Base-by-base conservation (phyloP, 1,139 yeast species). In the Pichia terricola region DNA sequence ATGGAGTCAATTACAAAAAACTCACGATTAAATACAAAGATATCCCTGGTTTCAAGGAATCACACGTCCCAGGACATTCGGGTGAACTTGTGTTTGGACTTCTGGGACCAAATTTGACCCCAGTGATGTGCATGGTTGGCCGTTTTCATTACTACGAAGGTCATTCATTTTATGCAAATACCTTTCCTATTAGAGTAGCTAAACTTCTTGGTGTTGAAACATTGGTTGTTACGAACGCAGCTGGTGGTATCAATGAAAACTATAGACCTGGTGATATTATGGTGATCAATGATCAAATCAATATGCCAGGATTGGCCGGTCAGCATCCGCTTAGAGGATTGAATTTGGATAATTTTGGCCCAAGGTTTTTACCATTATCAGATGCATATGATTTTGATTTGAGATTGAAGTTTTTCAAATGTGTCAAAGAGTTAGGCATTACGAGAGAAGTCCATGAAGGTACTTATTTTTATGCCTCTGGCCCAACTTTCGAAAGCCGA, bases 61-160 rank as follows among this genome's bases (percentile, higher is more conserved):
- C 96, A 2, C 89, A 97, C 0, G 96, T 89, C 2, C 78, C 79
- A 7, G 98, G 97, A 0, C 98, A 91, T 60, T 81, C 79, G 5
- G 97, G 97, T 0, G 76, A 80, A 56, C 70, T 91, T 28, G 69
- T 88, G 5, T 81, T 87, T 61, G 97, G 97, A 3, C 63, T 64
- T 35, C 80, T 89, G 55, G 94, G 94, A 2, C 53, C 55, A 9
- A 79, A 77, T 36, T 71, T 70, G 42, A 85, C 81, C 1, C 94
- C 95, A 0, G 95, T 89, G 1, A 76, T 89, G 64, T 81, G 95
- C 56, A 88, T 89, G 96, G 87, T 86, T 45, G 97, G 97, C 5
- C 71, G 97, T 52, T 68, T 89, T 47, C 97, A 89, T 58, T 84
- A 83, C 51, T 91, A 91, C 58, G 97, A 91, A 63, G 97, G 98